phyloP scores from a whole-genome alignment of 768 basidiomycete species.

The Serendipita indica region DNA sequence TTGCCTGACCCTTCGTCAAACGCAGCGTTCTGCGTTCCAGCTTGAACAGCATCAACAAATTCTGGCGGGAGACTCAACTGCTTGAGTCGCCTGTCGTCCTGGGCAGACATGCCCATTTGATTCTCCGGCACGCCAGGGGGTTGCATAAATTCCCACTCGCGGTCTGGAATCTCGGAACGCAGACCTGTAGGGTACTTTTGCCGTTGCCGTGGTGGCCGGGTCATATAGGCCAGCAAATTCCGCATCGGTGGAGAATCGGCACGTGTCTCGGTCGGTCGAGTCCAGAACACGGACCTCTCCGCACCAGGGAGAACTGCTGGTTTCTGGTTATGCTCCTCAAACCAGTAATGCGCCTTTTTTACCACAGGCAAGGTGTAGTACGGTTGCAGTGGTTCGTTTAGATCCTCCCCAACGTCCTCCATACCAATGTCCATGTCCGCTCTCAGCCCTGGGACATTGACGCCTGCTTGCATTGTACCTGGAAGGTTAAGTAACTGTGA shows the following conservation, averaged over 20 bases:
- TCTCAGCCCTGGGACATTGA: neutral
- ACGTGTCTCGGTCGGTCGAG: neutral
- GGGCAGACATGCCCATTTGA: neutral
- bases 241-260: constrained; percentile 6
- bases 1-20: constrained; percentile 1
- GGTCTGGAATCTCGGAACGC: neutral
- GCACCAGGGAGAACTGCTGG: neutral
- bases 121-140: neutral
- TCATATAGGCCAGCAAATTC: neutral
- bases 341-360: constrained; percentile 2
- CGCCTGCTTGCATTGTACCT: too few species aligned
- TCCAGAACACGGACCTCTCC: constrained; percentile 5
- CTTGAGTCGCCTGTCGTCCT: neutral
- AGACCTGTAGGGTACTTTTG: neutral
- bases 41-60: neutral
- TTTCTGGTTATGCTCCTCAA: constrained; percentile 5
- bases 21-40: neutral
- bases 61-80: neutral
- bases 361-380: neutral
- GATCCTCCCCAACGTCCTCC: neutral
- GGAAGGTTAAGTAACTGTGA: neutral
- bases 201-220: neutral
- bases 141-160: neutral
- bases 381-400: neutral
- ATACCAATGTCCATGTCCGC: neutral